Percentiles rank a stretch among this genome's conserved stretches.
phyloP scores from a whole-genome alignment of 2,329 filamentous ascomycete species.

The Phaeophleospora eucalypticola region DNA sequence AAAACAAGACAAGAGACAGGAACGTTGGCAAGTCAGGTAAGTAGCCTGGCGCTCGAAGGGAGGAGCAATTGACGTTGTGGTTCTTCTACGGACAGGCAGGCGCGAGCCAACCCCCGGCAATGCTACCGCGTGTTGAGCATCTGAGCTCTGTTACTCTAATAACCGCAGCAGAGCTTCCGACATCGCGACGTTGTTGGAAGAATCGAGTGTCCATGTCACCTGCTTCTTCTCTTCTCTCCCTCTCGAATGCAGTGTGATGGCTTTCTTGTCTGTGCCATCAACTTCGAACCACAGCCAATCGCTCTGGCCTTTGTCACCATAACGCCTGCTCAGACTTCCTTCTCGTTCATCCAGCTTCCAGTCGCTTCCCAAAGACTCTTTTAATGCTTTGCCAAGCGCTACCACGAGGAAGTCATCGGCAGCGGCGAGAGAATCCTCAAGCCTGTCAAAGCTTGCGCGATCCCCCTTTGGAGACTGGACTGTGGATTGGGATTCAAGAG shows the following conservation, averaged over 20 bases:
- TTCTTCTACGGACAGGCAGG: no score
- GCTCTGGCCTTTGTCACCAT: constrained; percentile 7
- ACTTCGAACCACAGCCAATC: constrained; percentile 3
- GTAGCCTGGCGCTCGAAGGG: no score
- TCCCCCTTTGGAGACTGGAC: constrained; percentile 1
- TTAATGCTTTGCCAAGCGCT: constrained; percentile 12
- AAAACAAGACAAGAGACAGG: no score
- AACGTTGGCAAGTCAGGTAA: no score
- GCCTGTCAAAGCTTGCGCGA: not conserved
- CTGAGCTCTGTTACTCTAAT: no score
- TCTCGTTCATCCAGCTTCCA: constrained; percentile 25
- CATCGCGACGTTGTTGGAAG: no score
- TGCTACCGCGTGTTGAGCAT: no score
- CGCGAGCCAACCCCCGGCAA: no score
- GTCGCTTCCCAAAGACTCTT: constrained; percentile 6
- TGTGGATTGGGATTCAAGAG: constrained; percentile 2
- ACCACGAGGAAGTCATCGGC: constrained; percentile 8
- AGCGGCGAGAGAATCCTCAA: constrained; percentile 6
- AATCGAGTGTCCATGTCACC: not conserved
- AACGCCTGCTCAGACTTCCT: constrained; percentile 14
- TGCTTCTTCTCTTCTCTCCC: not conserved
- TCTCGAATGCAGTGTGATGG: not conserved
- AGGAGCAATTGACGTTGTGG: no score
- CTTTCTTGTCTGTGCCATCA: not conserved
- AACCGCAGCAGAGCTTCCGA: no score